phyloP scores from a whole-genome alignment of 2,329 filamentous ascomycete species.

The Botrytis fragariae region DNA sequence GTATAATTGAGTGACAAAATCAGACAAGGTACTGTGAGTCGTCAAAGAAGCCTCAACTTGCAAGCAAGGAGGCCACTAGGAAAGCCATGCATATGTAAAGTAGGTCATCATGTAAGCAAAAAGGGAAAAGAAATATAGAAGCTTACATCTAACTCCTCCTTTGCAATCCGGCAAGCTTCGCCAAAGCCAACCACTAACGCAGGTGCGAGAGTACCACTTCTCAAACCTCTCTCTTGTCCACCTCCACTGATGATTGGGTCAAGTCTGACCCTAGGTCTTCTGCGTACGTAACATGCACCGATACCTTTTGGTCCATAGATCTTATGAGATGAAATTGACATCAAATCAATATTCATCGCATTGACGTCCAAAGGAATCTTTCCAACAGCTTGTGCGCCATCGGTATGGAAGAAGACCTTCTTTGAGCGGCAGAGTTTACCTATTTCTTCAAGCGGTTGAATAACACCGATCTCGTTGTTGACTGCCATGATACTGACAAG shows the following conservation, averaged over 20 bases:
- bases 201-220: conserved; percentile 90
- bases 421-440: conserved; percentile 85
- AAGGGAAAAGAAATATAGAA: conserved; percentile 23
- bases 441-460: conserved; percentile 92
- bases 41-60: conserved; percentile 41
- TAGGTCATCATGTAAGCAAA: conserved; percentile 68
- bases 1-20: conserved; percentile 17
- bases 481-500: conserved; percentile 98
- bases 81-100: conserved; percentile 87
- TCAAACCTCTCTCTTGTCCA: conserved; percentile 90
- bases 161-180: conserved; percentile 89
- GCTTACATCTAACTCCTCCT: conserved; percentile 85
- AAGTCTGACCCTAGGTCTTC: conserved; percentile 86
- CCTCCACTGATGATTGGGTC: conserved; percentile 96
- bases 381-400: conserved; percentile 94
- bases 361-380: conserved; percentile 98
- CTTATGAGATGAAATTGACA: conserved; percentile 99
- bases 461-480: conserved; percentile 99
- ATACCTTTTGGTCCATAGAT: conserved; percentile 98
- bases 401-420: conserved; percentile 98
- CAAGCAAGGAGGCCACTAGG: conserved; percentile 60
- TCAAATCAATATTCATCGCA: conserved; percentile 95
- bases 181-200: conserved; percentile 89
- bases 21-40: conserved; percentile 38
- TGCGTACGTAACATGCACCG: conserved; percentile 91